Evolutionary conservation across 495 filamentous ascomycete genomes (phyloP), one percentile per base, ranked within the genome.

Genomic region (Xanthoparmelia taractica): DNA sequence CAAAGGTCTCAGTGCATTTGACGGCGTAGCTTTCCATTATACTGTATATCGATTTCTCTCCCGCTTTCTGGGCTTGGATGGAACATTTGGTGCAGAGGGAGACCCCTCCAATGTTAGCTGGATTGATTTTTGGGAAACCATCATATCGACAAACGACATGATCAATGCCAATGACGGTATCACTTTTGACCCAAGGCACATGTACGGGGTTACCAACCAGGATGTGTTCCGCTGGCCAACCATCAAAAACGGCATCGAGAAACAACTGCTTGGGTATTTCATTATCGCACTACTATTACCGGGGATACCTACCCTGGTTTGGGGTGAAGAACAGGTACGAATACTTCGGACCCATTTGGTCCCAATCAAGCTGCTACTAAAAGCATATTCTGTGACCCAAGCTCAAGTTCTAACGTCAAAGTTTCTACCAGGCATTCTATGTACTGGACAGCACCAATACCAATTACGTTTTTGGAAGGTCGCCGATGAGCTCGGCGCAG

Each of bases 1-100:
- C 17, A 45, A 72, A 43, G 80, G 79, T 17, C 73, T 85, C 34
- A 78, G 76, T 58, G 87, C 83, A 1, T 78, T 89, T 20, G 87
- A 90, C 68, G 84, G 74, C 23, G 83, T 79, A 37, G 86, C 87
- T 27, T 90, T 89, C 63, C 85, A 88, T 69, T 90, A 90, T 68
- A 84, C 86, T 4, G 76, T 85, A 20, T 90, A 90, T 66, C 83
- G 87, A 33, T 81, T 78, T 20, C 74, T 90, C 59, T 86, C 84
- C 17, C 78, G 87, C 8, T 87, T 89, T 57, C 72, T 88, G 38
- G 86, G 86, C 0, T 58, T 82, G 63, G 79, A 81, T 62, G 77
- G 79, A 67, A 70, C 71, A 47, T 66, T 76, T n/a, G 72, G 69
- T 57, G 75, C 79, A 3, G 72, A 74, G 23, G 65, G 71, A 6